These are phyloP conservation scores for Malbranchea zuffiana DNA, from an alignment of 2,329 filamentous ascomycete genomes.

Conservation along the genomic window DNA sequence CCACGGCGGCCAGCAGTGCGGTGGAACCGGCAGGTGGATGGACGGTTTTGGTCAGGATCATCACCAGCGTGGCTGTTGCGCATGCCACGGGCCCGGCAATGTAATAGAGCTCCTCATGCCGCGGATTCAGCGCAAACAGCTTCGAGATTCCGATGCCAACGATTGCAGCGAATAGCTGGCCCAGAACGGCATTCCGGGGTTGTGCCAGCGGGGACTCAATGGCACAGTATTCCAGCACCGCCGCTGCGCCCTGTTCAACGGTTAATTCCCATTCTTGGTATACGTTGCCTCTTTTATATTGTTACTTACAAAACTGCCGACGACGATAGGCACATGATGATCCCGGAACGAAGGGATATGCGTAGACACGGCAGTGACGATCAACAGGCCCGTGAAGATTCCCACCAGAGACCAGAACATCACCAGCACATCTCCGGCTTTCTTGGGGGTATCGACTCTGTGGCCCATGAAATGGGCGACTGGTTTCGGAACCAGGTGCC, in stretches of 20 bases:
- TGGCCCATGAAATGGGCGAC: conserved; percentile 60
- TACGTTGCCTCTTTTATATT: not conserved
- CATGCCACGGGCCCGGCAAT: conserved; percentile 56
- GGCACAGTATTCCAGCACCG: conserved; percentile 62
- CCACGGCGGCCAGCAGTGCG: conserved; percentile 55
- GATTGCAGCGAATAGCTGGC: conserved; percentile 53
- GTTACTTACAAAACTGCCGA: conserved; percentile 57
- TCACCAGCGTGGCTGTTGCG: conserved; percentile 50
- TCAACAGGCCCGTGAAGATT: conserved; percentile 49
- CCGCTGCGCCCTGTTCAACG: conserved; percentile 52
- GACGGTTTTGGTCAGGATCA: conserved; percentile 60
- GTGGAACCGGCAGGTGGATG: conserved; percentile 68
- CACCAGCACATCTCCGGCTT: conserved; percentile 48
- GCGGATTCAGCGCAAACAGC: conserved; percentile 47
- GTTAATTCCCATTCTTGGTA: conserved; percentile 2
- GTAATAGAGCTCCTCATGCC: conserved; percentile 47
- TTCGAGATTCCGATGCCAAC: conserved; percentile 54
- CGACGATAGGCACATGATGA: conserved; percentile 48
- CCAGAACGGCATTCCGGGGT: conserved; percentile 57
- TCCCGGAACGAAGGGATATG: conserved; percentile 45
- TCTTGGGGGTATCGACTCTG: conserved; percentile 31
- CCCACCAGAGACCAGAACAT: conserved; percentile 56
- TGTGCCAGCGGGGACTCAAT: conserved; percentile 63
- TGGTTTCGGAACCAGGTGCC: conserved; percentile 52
- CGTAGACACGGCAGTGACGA: conserved; percentile 48